Percentiles rank a stretch among this genome's conserved stretches.
Evolutionary conservation across 257 asterid genomes (phyloP).

Genomic region (Solanum microdontum): DNA sequence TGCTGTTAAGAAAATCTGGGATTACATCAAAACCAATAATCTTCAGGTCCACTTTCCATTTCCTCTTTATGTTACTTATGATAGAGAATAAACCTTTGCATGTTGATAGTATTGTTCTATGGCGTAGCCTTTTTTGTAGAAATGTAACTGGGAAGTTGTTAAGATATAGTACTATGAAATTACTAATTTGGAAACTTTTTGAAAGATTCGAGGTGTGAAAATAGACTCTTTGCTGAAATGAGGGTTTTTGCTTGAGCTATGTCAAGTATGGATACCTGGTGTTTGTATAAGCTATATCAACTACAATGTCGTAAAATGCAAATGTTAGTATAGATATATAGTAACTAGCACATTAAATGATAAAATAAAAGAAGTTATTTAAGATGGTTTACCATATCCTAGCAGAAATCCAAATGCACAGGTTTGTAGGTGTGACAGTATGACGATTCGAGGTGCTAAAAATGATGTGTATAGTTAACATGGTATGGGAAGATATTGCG

Average conservation of each 20-base stretch:
- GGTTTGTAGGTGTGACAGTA: neutral
- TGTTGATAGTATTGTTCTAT: neutral
- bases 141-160: neutral
- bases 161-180: too few relatives aligned
- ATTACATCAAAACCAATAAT: slow-evolving; percentile 20
- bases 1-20: slow-evolving; percentile 29
- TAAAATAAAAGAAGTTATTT: neutral
- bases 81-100: neutral
- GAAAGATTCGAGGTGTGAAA: neutral
- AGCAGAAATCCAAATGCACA: neutral
- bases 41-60: slow-evolving; percentile 18
- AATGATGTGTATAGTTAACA: neutral
- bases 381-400: neutral
- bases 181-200: too few relatives aligned
- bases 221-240: neutral
- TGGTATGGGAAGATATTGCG: neutral
- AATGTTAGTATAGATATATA: neutral
- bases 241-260: neutral
- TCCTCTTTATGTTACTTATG: neutral
- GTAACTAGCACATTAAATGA: neutral
- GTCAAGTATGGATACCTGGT: neutral
- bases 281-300: neutral
- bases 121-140: neutral
- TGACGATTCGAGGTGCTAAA: neutral
- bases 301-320: neutral